Evolutionary conservation across 441 rosid genomes (phyloP).

Genomic region (Adansonia madagascariensis): DNA sequence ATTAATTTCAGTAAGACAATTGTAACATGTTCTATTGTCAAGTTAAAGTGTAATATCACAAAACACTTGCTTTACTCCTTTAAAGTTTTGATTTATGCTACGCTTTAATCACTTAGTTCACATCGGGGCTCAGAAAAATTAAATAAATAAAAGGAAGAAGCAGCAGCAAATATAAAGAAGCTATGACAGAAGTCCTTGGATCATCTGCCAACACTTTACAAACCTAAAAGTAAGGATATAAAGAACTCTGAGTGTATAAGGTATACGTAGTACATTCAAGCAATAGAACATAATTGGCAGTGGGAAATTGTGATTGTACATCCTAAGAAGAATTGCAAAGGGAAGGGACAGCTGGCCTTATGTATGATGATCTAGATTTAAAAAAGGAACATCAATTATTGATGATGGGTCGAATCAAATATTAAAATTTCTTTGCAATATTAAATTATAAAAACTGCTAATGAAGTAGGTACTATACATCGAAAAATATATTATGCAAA

Average conservation of each 20-base stretch:
- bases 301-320: not conserved
- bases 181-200: not conserved
- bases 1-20: not conserved
- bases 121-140: not conserved
- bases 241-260: not conserved
- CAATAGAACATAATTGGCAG: not conserved
- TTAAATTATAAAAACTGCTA: not conserved
- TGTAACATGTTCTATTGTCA: not conserved
- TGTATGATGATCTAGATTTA: not conserved
- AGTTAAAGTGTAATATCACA: not conserved
- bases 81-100: not conserved
- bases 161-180: not conserved
- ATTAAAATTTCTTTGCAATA: slow-evolving; percentile 2
- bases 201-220: not conserved
- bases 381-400: not conserved
- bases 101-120: not conserved
- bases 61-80: not conserved
- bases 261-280: not conserved
- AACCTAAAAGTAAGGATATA: slow-evolving; percentile 1
- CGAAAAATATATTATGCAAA: slow-evolving; percentile 7
- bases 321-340: slow-evolving; percentile 7
- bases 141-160: too few relatives aligned
- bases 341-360: slow-evolving; percentile 8
- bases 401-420: slow-evolving; percentile 2
- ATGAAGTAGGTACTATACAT: slow-evolving; percentile 6